Base-by-base conservation (phyloP, 2,329 filamentous ascomycete species). In the Dothideomycetidae sp. region DNA sequence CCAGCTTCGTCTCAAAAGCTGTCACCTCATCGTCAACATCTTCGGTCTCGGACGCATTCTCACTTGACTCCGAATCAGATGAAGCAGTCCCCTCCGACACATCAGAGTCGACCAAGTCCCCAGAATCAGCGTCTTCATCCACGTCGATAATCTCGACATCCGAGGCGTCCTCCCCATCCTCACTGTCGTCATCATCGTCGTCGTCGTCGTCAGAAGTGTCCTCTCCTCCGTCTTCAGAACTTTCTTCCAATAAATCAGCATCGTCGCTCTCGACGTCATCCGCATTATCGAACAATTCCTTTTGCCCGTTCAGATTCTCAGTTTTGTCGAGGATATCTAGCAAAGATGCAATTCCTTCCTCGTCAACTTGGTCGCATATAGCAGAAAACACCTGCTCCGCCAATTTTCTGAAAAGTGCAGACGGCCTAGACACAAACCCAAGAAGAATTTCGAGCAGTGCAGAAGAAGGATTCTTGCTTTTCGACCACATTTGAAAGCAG, bases 361-460 rank as follows among this genome's bases (percentile, higher is more conserved):
- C 64, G 1, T 79, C 84, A 42, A 96, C 71, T 38, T 82, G 73
- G 10, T 72, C 62, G 3, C 82, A 79, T 54, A 93, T 93, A 1
- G 78, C 75, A 15, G 78, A 72, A 53, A 96, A 96, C 0, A 93
- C 85, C 50, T 90, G 81, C 53, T 88, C 78, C 4, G 84, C 83
- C 37, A 92, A 78, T 49, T 86, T 83, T 18, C 84, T 75, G 63
- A 93, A 81, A 36, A 96, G 65, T 7, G 78, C 74, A 1, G 86
- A 93, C 3, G 79, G 81, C 44, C 84, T 83, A 0, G 85, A 82
- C 2, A 92, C 73, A 61, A 96, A 84, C 36, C 83, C 82, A n/a
- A 96, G 66, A 5, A 98, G 60, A 36, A 96, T 81, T 51, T 96
- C 90, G 2, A 94, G 75, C 5, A 94, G 60, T 16, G 83, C 69